Percentiles rank a stretch among this genome's conserved stretches.
These are phyloP conservation scores for Paragyromitra xinjiangensis DNA, from an alignment of 495 filamentous ascomycete species.

Conservation along the genomic window DNA sequence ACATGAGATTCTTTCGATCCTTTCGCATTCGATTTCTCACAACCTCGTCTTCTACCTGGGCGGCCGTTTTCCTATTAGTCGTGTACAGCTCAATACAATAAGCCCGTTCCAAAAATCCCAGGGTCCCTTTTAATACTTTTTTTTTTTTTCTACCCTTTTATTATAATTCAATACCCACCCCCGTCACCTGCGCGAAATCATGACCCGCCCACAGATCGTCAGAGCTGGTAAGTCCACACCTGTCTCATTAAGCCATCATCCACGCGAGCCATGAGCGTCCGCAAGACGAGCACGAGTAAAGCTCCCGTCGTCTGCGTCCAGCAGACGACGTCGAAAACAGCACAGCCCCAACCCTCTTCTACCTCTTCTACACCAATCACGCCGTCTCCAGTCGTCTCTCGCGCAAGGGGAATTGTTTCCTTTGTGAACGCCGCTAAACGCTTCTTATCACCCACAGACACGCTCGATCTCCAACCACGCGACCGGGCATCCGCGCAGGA, in stretches of 20 bases:
- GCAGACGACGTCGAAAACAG: conserved; percentile 9
- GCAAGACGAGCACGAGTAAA: conserved; percentile 41
- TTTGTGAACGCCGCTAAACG: conserved; percentile 51
- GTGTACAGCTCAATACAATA: conserved; percentile 20
- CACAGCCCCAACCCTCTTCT: conserved; percentile 4
- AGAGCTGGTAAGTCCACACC: conserved; percentile 57
- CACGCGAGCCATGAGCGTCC: conserved; percentile 39
- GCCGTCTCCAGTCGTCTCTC: conserved; percentile 13
- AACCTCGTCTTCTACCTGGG: conserved; percentile 20
- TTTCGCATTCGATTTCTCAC: conserved; percentile 32
- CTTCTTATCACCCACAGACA: conserved; percentile 68
- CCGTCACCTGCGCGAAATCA: conserved; percentile 39
- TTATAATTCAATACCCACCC: conserved; percentile 27
- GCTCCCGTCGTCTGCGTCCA: conserved; percentile 23
- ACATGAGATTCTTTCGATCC: conserved; percentile 49
- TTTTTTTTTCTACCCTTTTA: not conserved
- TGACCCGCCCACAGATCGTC: conserved; percentile 59
- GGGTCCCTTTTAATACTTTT: not conserved
- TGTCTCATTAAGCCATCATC: conserved; percentile 42
- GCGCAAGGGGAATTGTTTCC: conserved; percentile 35
- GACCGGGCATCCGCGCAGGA: conserved; percentile 83
- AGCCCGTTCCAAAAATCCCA: conserved; percentile 1
- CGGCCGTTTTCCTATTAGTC: conserved; percentile 20
- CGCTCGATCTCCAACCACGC: conserved; percentile 90
- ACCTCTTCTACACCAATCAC: not conserved